These are phyloP conservation scores for Calocybe gangraenosa DNA, from an alignment of 768 basidiomycete species.

Conservation along the genomic window DNA sequence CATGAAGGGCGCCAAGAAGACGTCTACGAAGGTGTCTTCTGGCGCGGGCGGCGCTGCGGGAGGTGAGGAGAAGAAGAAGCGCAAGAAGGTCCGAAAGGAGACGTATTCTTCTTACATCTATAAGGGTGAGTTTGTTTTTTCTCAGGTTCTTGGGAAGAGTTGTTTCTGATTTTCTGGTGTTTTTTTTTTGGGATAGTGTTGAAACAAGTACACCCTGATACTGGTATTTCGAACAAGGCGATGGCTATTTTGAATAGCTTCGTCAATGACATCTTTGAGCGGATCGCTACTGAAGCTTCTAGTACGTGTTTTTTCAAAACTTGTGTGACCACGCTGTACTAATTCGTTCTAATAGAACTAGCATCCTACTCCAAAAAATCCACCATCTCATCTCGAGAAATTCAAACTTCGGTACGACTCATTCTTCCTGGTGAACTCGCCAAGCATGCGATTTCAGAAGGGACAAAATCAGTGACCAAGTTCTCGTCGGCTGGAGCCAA, in stretches of 20 bases:
- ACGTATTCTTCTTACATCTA: constrained; percentile 95
- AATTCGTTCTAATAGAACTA: constrained; percentile 55
- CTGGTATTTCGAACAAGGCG: constrained; percentile 97
- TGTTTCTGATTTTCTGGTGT: background rate
- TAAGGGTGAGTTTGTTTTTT: constrained; percentile 51
- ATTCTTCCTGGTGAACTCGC: constrained; percentile 97
- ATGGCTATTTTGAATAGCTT: constrained; percentile 92
- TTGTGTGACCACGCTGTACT: background rate
- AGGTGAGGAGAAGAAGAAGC: constrained; percentile 72
- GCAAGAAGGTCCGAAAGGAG: constrained; percentile 86
- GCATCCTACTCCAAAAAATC: constrained; percentile 99
- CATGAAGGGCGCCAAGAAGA: constrained; percentile 78
- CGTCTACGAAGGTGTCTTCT: constrained; percentile 44
- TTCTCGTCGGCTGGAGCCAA: constrained; percentile 58
- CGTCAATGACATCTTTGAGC: constrained; percentile 93
- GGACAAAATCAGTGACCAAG: constrained; percentile 58
- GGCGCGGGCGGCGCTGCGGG: constrained; percentile 43
- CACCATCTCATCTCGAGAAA: constrained; percentile 97
- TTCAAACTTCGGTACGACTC: constrained; percentile 92
- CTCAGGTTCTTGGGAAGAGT: background rate
- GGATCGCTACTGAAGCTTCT: constrained; percentile 86
- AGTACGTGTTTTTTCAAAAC: constrained; percentile 36
- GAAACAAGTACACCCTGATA: constrained; percentile 97
- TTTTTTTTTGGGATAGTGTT: constrained; percentile 68
- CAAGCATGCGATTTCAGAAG: constrained; percentile 98